phyloP scores from a whole-genome alignment of 768 basidiomycete species.

The Phanerochaete carnosa region DNA sequence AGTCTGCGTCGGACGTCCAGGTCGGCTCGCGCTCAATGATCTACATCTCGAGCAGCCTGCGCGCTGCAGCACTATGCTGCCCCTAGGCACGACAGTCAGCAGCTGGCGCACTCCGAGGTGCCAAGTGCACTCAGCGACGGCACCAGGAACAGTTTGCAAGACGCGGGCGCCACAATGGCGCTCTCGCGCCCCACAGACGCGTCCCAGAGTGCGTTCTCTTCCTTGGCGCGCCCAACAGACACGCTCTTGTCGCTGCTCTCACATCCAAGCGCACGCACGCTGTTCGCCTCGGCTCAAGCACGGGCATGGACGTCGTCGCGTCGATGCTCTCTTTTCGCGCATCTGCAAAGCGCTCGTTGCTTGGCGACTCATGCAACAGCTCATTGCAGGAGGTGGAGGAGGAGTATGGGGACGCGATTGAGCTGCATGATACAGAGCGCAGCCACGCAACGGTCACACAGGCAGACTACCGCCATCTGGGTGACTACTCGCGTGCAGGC shows the following conservation, averaged over 20 bases:
- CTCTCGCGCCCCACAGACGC: not conserved
- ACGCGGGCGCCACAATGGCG: not conserved
- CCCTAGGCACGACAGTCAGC: not conserved
- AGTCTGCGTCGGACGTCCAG: not conserved
- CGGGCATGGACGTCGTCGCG: conserved; percentile 10
- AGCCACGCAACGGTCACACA: not conserved
- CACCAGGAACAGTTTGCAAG: too few species aligned
- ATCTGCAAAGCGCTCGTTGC: not conserved
- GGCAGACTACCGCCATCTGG: not conserved
- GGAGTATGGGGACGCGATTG: not conserved
- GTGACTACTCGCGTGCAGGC: not conserved
- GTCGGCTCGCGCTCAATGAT: not conserved
- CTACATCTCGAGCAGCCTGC: not conserved
- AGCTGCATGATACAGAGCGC: not conserved
- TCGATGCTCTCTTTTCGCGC: conserved; percentile 1
- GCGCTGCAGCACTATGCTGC: not conserved
- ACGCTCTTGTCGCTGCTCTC: not conserved
- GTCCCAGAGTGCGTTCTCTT: too few species aligned
- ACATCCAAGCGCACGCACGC: not conserved
- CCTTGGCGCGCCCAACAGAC: too few species aligned
- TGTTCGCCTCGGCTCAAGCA: conserved; percentile 8
- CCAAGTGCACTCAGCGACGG: not conserved
- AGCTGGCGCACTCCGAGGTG: not conserved
- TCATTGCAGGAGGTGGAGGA: not conserved
- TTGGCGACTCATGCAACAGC: conserved; percentile 10